Base-by-base conservation (phyloP, 2,329 filamentous ascomycete genomes). In the Raffaelea deltoideospora region DNA sequence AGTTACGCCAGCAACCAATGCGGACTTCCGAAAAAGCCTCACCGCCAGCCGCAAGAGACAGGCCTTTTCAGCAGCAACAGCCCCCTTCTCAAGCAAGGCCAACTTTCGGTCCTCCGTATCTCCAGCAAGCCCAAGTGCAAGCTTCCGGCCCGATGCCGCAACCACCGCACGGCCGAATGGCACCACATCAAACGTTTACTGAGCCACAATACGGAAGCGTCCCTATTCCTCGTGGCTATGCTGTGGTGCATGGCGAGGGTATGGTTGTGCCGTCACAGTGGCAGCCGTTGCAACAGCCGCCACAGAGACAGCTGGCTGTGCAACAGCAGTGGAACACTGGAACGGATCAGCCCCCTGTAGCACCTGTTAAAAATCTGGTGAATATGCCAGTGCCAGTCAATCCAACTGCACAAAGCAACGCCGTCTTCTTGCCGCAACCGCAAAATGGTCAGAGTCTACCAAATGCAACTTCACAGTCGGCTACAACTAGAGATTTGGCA, bases 141-240 rank as follows among this genome's bases (percentile, higher is more conserved):
- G 10, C 15, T 6, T 18, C 8, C 31, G 15, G 8, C 34, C 26
- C n/a, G n/a, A n/a, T n/a, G n/a, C n/a, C n/a, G n/a, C n/a, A n/a
- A n/a, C n/a, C n/a, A n/a, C n/a, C n/a, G n/a, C n/a, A n/a, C n/a
- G n/a, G n/a, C n/a, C n/a, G n/a, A n/a, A n/a, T n/a, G n/a, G n/a
- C n/a, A n/a, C n/a, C n/a, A n/a, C n/a, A n/a, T n/a, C n/a, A n/a
- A n/a, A n/a, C n/a, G n/a, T n/a, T n/a, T n/a, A n/a, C 31, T 2
- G 58, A 59, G 32, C 57, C 51, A 11, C 49, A 50, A 21, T 62
- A 62, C 27, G 56, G 47, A 3, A 45, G 47, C 11, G 54, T 62
- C 1, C 55, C 59, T 2, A 59, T 61, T 26, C 59, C 59, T 1
- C 45, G 41, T 20, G 50, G 52, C 11, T 62, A 63, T 31, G 39